Evolutionary conservation across 306 rosid genomes (phyloP).

Genomic region (Hippophae rhamnoides): DNA sequence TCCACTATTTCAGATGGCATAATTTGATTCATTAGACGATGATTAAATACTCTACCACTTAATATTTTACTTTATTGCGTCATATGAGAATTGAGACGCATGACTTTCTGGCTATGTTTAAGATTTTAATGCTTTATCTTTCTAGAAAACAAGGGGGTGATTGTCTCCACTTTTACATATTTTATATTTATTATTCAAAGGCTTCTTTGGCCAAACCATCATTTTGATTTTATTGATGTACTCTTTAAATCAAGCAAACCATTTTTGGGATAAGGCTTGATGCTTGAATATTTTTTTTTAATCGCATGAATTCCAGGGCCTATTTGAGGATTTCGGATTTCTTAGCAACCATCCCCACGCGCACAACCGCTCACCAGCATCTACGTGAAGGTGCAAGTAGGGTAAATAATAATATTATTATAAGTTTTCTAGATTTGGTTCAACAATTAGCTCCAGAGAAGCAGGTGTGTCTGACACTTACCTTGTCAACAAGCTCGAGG

Average conservation of each 20-base stretch:
- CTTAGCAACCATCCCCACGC: slow-evolving; percentile 26
- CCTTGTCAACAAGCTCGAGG: slow-evolving; percentile 9
- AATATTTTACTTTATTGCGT: no score
- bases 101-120: no score
- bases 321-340: slow-evolving; percentile 70
- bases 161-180: no score
- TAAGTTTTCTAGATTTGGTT: slow-evolving; percentile 20
- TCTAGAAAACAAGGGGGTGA: no score
- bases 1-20: not conserved
- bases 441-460: slow-evolving; percentile 21
- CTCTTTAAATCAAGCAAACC: no score
- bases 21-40: no score
- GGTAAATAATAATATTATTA: slow-evolving; percentile 1
- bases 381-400: slow-evolving; percentile 22
- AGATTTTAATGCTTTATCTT: no score
- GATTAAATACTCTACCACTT: no score
- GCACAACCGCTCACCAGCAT: slow-evolving; percentile 27
- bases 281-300: not conserved
- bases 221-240: no score
- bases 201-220: no score
- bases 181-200: no score
- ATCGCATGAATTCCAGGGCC: slow-evolving; percentile 41
- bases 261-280: slow-evolving; percentile 1
- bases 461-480: slow-evolving; percentile 26
- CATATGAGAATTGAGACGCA: no score